Percentiles rank a stretch among this genome's conserved stretches.
Conservation (phyloP, 306 rosid genomes). For the Quercus engelmannii region DNA sequence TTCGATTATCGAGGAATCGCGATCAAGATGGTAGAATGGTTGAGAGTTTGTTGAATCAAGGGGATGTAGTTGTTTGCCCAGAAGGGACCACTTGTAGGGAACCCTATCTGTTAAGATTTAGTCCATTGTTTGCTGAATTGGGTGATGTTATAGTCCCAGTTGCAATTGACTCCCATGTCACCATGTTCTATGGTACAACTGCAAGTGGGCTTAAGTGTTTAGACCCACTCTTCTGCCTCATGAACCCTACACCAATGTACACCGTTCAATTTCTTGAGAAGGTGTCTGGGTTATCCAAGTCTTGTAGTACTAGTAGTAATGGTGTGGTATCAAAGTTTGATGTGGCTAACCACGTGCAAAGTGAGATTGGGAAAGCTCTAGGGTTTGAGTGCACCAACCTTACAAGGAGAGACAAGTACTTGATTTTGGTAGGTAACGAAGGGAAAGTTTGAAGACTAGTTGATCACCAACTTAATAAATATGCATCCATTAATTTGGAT, state of each 20-base stretch:
- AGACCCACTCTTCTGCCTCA: constrained; percentile 69
- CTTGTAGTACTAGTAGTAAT: background rate
- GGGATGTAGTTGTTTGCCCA: constrained; percentile 70
- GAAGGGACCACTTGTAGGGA: constrained; percentile 97
- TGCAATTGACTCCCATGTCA: constrained; percentile 54
- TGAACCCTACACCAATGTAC: constrained; percentile 69
- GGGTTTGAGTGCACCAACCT: constrained; percentile 64
- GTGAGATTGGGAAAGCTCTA: constrained; percentile 44
- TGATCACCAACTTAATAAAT: no score
- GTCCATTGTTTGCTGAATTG: constrained; percentile 73
- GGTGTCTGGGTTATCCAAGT: constrained; percentile 9
- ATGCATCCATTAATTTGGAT: no score
- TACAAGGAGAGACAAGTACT: constrained; percentile 74
- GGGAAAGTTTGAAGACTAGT: constrained; percentile 35
- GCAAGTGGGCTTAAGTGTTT: constrained; percentile 80
- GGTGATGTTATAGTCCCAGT: constrained; percentile 51
- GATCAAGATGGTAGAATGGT: constrained; percentile 47
- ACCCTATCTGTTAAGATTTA: constrained; percentile 72
- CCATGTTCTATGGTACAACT: constrained; percentile 82
- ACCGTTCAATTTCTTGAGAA: constrained; percentile 29
- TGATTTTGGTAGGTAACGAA: constrained; percentile 81
- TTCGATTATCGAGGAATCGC: constrained; percentile 56
- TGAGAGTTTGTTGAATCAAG: constrained; percentile 36
- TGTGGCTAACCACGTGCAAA: constrained; percentile 65
- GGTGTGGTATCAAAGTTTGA: constrained; percentile 22